phyloP scores from a whole-genome alignment of 352 stramenopile genomes.

The Phytophthora kernoviae region DNA sequence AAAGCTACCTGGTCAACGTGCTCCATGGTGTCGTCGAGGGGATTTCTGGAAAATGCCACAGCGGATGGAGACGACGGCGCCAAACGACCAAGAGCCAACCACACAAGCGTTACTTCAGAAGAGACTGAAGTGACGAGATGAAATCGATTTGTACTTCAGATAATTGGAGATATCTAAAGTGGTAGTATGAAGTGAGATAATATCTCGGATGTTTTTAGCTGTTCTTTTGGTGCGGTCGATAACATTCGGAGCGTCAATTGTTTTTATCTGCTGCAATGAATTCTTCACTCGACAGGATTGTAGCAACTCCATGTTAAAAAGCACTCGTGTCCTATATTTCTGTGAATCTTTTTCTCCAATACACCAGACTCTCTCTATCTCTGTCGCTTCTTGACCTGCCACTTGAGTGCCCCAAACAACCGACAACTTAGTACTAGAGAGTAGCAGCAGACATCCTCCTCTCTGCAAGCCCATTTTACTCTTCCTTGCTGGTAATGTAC shows the following conservation, averaged over 20 bases:
- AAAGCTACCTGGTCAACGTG: slow-evolving; percentile 82
- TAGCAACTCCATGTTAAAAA: slow-evolving; percentile 4
- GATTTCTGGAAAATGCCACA: slow-evolving; percentile 24
- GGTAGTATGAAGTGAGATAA: slow-evolving; percentile 9
- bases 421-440: too few relatives aligned
- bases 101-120: slow-evolving; percentile 1
- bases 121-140: not conserved
- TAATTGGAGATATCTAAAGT: slow-evolving; percentile 4
- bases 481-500: slow-evolving; percentile 8
- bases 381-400: too few relatives aligned
- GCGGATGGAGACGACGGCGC: not conserved
- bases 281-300: too few relatives aligned
- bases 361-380: slow-evolving; percentile 1
- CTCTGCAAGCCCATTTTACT: not conserved
- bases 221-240: too few relatives aligned
- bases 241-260: too few relatives aligned
- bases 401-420: too few relatives aligned
- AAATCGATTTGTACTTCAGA: too few relatives aligned
- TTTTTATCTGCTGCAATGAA: too few relatives aligned
- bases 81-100: slow-evolving; percentile 3
- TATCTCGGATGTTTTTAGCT: slow-evolving; percentile 3
- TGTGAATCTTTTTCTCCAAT: slow-evolving; percentile 6
- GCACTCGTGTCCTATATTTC: slow-evolving; percentile 32
- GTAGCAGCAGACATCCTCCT: too few relatives aligned
- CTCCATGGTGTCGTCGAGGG: slow-evolving; percentile 73